phyloP scores from a whole-genome alignment of 2,329 filamentous ascomycete genomes.

The Lachnellula hyalina region DNA sequence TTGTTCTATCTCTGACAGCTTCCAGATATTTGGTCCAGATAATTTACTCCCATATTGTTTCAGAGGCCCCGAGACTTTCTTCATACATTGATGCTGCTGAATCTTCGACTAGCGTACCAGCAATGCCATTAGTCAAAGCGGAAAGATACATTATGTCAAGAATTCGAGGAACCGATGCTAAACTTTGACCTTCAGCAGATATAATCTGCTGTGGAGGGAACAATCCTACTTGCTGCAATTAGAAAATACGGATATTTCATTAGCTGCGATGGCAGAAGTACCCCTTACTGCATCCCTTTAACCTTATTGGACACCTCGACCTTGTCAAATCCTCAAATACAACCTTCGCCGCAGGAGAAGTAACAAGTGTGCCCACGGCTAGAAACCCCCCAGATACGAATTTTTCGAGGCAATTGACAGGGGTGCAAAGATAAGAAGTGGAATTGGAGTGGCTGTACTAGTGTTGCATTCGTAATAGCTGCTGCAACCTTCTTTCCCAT shows the following conservation, averaged over 20 bases:
- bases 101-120: constrained; percentile 1
- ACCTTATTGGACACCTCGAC: background rate
- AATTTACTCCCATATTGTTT: background rate
- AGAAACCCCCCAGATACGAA: background rate
- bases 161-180: no score
- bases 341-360: background rate
- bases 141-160: background rate
- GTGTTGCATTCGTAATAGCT: background rate
- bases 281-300: background rate
- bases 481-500: background rate
- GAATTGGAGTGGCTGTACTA: background rate
- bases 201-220: background rate
- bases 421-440: background rate
- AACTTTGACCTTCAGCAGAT: background rate
- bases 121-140: constrained; percentile 2
- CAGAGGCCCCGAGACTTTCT: background rate
- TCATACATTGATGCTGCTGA: background rate
- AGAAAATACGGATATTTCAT: background rate
- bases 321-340: background rate
- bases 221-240: background rate
- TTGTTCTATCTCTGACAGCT: background rate
- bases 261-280: background rate
- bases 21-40: background rate
- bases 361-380: background rate
- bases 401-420: background rate